These are phyloP conservation scores for Ophidiomyces ophidiicola DNA, from an alignment of 2,329 filamentous ascomycete genomes.

Conservation along the genomic window DNA sequence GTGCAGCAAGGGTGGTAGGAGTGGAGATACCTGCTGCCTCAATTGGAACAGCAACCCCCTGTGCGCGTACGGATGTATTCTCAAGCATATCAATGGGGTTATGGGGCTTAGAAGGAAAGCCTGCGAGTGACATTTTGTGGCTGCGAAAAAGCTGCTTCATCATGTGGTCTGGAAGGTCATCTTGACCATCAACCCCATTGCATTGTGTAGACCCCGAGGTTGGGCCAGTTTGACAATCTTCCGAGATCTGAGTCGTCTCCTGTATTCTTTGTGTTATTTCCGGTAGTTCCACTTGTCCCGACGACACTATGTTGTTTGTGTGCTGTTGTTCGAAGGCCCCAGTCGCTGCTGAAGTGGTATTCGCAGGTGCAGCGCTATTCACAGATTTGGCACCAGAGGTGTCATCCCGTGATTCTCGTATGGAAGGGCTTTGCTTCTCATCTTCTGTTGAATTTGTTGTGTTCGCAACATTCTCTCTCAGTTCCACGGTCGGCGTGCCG, in stretches of 20 bases:
- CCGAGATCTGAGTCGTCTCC: too few species aligned
- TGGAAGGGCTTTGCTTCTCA: too few species aligned
- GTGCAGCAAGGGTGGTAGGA: background rate
- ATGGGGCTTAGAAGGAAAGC: conserved; percentile 33
- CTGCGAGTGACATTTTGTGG: conserved; percentile 44
- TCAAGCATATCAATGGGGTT: background rate
- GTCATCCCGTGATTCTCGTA: too few species aligned
- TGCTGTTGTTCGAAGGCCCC: background rate
- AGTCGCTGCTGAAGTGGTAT: too few species aligned
- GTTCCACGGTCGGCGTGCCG: conserved; percentile 32
- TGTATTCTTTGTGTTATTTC: background rate
- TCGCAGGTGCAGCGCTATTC: too few species aligned
- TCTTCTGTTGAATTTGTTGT: too few species aligned
- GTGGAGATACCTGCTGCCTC: background rate
- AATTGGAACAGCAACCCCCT: background rate
- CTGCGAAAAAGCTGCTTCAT: conserved; percentile 52
- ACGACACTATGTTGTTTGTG: too few species aligned
- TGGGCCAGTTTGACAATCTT: background rate
- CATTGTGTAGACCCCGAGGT: background rate
- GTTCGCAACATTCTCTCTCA: too few species aligned
- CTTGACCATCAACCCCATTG: conserved; percentile 23
- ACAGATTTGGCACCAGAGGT: too few species aligned
- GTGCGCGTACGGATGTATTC: background rate
- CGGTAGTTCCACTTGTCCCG: too few species aligned
- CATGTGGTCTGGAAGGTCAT: conserved; percentile 45